A percentile compares a stretch with the other conserved stretches of the same genome.
These are phyloP conservation scores for Microstegium vimineum DNA, from an alignment of 176 grass and related monocot species.

Conservation along the genomic window DNA sequence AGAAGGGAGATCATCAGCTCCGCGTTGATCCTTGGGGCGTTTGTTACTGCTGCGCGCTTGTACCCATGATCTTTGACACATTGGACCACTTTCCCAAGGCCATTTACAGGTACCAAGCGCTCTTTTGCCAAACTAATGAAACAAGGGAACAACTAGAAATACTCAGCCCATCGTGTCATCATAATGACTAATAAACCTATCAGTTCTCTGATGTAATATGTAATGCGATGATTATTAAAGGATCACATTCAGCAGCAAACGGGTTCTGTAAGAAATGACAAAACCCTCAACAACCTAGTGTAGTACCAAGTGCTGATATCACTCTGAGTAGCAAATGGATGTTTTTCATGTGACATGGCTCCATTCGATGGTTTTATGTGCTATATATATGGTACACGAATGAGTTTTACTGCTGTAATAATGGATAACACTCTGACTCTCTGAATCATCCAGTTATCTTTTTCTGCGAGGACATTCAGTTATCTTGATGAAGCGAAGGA, in stretches of 20 bases:
- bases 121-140: slow-evolving; percentile 62
- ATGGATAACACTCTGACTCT: neutral
- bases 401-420: neutral
- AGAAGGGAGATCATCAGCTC: slow-evolving; percentile 90
- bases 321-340: neutral
- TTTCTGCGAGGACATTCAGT: neutral
- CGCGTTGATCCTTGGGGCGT: slow-evolving; percentile 82
- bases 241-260: neutral
- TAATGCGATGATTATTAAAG: neutral
- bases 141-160: neutral
- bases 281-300: neutral
- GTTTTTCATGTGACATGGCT: neutral
- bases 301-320: neutral
- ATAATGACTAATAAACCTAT: neutral
- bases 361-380: neutral
- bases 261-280: neutral
- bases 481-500: neutral
- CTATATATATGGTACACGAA: neutral
- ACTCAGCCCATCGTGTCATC: neutral
- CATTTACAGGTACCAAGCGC: slow-evolving; percentile 60
- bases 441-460: neutral
- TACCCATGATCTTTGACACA: slow-evolving; percentile 71
- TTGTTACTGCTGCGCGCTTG: slow-evolving; percentile 73
- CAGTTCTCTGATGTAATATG: neutral
- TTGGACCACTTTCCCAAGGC: slow-evolving; percentile 55